Base-by-base conservation (phyloP, 164 flowering plant genomes). In the Akebia trifoliata region DNA sequence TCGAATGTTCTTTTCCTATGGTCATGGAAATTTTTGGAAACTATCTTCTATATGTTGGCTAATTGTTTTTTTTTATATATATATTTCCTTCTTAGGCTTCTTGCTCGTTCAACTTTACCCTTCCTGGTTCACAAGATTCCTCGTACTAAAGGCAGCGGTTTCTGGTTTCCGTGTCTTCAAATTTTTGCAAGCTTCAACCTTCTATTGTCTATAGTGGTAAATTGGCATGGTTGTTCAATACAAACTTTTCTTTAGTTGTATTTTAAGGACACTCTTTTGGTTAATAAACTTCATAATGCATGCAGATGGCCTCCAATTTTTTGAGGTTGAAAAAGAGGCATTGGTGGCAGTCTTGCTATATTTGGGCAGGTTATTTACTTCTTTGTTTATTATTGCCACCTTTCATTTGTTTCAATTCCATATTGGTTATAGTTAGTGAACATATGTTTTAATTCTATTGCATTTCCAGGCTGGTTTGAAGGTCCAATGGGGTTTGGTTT, bases 401-500 rank as follows among this genome's bases (percentile, higher is more conserved):
- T 46, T 69, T n/a, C 6, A 15, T 26, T 9, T 57, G 34, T 31
- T 52, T 18, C 18, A 22, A 8, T 34, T 44, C 56, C 25, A 12
- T 25, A 25, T 18, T 39, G 37, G 25, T 8, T 38, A 25, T 61
- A 12, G n/a, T 40, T 60, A 34, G 34, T 17, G 34, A 46, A 28
- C 25, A 25, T 34, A 20, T 30, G n/a, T 47, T 40, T 56, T 20
- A 42, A 15, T 51, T 28, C 4, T 28, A 18, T 47, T 69, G 28
- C 50, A 37, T 56, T 74, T 70, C 31, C 83, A 88, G 96, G 78
- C 24, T 88, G 96, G 96, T 35, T 81, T 66, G 89, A 86, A 72
- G 96, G 90, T 50, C 90, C 93, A 25, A 58, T 83, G 18, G 96
- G 93, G 47, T 88, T 86, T 74, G 96, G 93, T 64, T 78, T 88